Conservation (phyloP, 2,329 filamentous ascomycete genomes). For the Hypoxylon sp. region DNA sequence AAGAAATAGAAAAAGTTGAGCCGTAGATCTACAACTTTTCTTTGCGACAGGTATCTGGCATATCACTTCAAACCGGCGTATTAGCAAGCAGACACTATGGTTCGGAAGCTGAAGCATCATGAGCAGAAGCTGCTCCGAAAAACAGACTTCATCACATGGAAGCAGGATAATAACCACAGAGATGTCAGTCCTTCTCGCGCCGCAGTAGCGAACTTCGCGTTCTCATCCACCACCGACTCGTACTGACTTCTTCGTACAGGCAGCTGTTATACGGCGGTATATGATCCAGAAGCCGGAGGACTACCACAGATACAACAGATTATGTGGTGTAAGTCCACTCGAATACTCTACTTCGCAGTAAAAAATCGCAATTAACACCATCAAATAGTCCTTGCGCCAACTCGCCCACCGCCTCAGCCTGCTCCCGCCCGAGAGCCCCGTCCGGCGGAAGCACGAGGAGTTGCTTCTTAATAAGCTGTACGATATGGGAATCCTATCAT, state of each 20-base stretch:
- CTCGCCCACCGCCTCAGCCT: slow-evolving; percentile 89
- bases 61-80: slow-evolving; percentile 6
- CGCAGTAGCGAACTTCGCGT: not conserved
- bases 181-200: slow-evolving; percentile 64
- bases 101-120: slow-evolving; percentile 95
- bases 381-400: slow-evolving; percentile 78
- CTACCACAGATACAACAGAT: slow-evolving; percentile 70
- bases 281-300: slow-evolving; percentile 90
- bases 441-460: slow-evolving; percentile 85
- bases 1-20: slow-evolving; percentile 41
- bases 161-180: slow-evolving; percentile 87
- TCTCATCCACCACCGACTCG: not conserved
- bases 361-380: slow-evolving; percentile 9
- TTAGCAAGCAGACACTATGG: slow-evolving; percentile 69
- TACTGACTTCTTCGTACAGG: slow-evolving; percentile 32
- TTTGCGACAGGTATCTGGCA: slow-evolving; percentile 7
- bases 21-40: slow-evolving; percentile 13
- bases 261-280: slow-evolving; percentile 81
- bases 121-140: slow-evolving; percentile 94
- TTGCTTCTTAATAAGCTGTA: slow-evolving; percentile 91
- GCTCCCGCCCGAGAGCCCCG: slow-evolving; percentile 81
- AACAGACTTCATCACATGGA: slow-evolving; percentile 95
- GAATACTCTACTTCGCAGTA: not conserved
- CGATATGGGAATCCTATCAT: slow-evolving; percentile 87
- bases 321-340: slow-evolving; percentile 73